Base-by-base conservation (phyloP, 2,329 filamentous ascomycete species). In the Dendrostoma leiphaemia region DNA sequence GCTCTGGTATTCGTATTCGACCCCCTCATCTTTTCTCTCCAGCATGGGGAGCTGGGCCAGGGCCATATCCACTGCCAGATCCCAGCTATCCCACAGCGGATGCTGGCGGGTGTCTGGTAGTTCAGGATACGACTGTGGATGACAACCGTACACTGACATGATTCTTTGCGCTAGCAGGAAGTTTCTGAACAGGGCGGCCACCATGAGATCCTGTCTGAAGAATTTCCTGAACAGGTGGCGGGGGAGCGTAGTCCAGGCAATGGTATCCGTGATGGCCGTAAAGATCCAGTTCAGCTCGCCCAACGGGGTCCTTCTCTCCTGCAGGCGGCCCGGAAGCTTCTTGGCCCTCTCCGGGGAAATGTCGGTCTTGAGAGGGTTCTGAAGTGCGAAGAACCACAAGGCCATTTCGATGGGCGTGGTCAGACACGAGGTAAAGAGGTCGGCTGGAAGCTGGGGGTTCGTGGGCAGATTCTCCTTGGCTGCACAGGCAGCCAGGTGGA, bases 221-320 rank as follows among this genome's bases (percentile, higher is more conserved):
- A 97, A 90, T 70, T 96, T 96, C 71, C 96, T 92, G 73, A 99
- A 99, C 10, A 97, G 76, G 19, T 91, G 84, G 43, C 93, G 88
- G 3, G 92, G 90, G 4, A 99, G 75, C 5, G 91, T 95, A 29
- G 96, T 97, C 94, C 94, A 99, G 0, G 94, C 94, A 64, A 99
- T 99, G 1, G 93, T 97, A 68, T 99, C 94, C 0, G 94, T 99
- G 61, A 99, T 97, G 51, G 94, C 94, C 1, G 94, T 99, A 67
- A 99, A 97, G 32, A 99, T 99, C 94, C 94, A 99, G 66, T 99
- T 99, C 13, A 99, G 78, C 73, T 99, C 94, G 59, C 94, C 94
- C 31, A 99, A 80, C 8, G 94, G 94, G 47, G 94, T 97, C 65
- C 94, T 82, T 57, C 94, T 83, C 71, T 99, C 94, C 66, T 96